Percentiles rank a stretch among this genome's conserved stretches.
phyloP scores from a whole-genome alignment of 257 asterid species.

The Pogostemon cablin region DNA sequence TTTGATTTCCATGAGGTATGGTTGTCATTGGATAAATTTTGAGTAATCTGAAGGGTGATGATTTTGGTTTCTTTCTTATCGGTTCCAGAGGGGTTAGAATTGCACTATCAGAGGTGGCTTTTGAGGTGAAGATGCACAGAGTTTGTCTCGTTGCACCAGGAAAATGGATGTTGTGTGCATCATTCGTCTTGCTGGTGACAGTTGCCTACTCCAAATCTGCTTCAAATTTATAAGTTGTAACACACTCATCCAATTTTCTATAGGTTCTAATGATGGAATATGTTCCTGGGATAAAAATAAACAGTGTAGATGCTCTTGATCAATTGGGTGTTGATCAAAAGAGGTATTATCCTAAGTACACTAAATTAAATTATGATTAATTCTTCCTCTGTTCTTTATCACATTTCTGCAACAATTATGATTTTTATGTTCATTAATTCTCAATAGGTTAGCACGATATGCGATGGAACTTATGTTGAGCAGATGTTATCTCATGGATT shows the following conservation, averaged over 20 bases:
- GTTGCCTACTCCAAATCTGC: constrained; percentile 62
- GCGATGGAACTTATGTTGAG: constrained; percentile 92
- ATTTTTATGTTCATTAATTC: constrained; percentile 31
- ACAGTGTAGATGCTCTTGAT: constrained; percentile 83
- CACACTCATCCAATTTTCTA: constrained; percentile 20
- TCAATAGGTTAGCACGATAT: constrained; percentile 76
- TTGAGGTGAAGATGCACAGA: constrained; percentile 71
- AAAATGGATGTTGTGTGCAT: constrained; percentile 96
- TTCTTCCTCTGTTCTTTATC: not conserved
- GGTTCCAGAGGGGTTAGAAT: constrained; percentile 66
- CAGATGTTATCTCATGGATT: constrained; percentile 91
- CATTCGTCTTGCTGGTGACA: constrained; percentile 73
- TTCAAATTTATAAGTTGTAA: constrained; percentile 16
- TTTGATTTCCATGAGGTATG: constrained; percentile 83
- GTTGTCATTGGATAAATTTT: constrained; percentile 16
- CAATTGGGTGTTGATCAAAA: constrained; percentile 90
- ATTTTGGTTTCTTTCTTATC: not conserved
- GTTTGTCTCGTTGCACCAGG: constrained; percentile 96
- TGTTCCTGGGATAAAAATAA: constrained; percentile 92
- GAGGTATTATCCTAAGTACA: constrained; percentile 42
- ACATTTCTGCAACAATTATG: constrained; percentile 8
- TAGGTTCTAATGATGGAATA: constrained; percentile 92
- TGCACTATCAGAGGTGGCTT: constrained; percentile 62
- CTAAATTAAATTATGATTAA: not conserved
- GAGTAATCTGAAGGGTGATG: too few species aligned